These are phyloP conservation scores for Verbascum thapsus DNA, from an alignment of 257 asterid genomes.

Conservation along the genomic window DNA sequence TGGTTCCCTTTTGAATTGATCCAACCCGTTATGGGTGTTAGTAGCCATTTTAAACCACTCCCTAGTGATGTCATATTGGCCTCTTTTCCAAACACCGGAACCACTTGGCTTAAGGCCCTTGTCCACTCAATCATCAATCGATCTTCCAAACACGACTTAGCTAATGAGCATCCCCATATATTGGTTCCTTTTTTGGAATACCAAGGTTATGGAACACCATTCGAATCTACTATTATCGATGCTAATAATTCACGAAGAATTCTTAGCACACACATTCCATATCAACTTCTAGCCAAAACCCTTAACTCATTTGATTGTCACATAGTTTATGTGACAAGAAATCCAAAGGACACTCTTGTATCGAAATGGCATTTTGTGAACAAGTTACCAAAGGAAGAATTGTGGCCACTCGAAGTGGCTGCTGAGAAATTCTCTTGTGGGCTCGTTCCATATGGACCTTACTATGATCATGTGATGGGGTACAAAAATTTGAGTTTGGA, in stretches of 20 bases:
- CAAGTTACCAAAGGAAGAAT: conserved; percentile 2
- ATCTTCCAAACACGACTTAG: not conserved
- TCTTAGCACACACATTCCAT: conserved; percentile 15
- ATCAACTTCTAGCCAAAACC: conserved; percentile 16
- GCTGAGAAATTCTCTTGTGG: conserved; percentile 34
- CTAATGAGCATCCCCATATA: not conserved
- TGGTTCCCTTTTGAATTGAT: not conserved
- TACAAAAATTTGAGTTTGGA: conserved; percentile 23
- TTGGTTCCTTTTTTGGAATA: conserved; percentile 12
- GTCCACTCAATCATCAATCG: not conserved
- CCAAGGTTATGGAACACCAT: not conserved
- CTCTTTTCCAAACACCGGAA: conserved; percentile 21
- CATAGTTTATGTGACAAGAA: conserved; percentile 5
- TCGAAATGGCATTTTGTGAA: conserved; percentile 39
- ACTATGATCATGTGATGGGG: conserved; percentile 38
- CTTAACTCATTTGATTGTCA: conserved; percentile 3
- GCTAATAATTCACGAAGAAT: not conserved
- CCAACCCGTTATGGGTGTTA: not conserved
- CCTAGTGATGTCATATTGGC: conserved; percentile 1
- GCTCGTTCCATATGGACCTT: conserved; percentile 36
- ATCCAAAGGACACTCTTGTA: conserved; percentile 37
- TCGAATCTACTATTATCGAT: not conserved
- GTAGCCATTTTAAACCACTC: conserved; percentile 14
- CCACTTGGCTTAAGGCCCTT: conserved; percentile 24
- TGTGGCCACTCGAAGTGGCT: conserved; percentile 28